Evolutionary conservation across 352 stramenopile genomes (phyloP).

Genomic region (Phytophthora brassicae): DNA sequence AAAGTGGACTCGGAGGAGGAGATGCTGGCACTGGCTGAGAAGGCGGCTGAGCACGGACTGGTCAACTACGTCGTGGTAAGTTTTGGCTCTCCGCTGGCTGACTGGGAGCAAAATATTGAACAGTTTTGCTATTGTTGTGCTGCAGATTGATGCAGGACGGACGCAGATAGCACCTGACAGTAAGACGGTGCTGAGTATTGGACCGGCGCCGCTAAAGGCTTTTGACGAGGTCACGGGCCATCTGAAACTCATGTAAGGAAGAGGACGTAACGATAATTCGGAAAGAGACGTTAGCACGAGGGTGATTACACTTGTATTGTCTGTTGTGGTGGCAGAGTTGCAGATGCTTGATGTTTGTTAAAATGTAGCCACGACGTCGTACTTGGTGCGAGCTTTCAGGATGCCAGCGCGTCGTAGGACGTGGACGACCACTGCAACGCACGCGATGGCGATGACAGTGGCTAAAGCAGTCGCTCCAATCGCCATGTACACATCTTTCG

Average conservation of each 20-base stretch:
- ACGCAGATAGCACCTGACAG: slow-evolving; percentile 85
- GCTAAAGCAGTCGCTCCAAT: slow-evolving; percentile 53
- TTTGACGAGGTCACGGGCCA: slow-evolving; percentile 78
- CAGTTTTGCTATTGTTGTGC: not conserved
- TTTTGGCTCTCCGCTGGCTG: slow-evolving; percentile 1
- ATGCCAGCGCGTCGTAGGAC: slow-evolving; percentile 40
- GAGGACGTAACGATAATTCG: not conserved
- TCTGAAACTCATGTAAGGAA: slow-evolving; percentile 83
- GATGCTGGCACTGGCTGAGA: slow-evolving; percentile 68
- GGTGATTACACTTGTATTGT: slow-evolving; percentile 3
- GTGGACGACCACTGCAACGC: slow-evolving; percentile 38
- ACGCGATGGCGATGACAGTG: slow-evolving; percentile 34
- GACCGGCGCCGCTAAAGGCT: slow-evolving; percentile 62
- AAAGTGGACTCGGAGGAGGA: slow-evolving; percentile 87
- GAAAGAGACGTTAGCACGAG: not conserved
- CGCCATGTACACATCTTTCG: slow-evolving; percentile 39
- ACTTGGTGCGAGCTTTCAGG: slow-evolving; percentile 40
- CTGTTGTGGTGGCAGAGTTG: slow-evolving; percentile 16
- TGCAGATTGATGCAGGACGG: slow-evolving; percentile 71
- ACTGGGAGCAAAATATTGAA: slow-evolving; percentile 2
- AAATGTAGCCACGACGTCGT: slow-evolving; percentile 56
- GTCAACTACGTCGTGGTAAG: slow-evolving; percentile 82
- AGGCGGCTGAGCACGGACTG: slow-evolving; percentile 60
- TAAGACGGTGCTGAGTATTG: slow-evolving; percentile 86
- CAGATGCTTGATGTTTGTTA: slow-evolving; percentile 23